phyloP scores from a whole-genome alignment of 495 filamentous ascomycete species.

The Platismatia glauca region DNA sequence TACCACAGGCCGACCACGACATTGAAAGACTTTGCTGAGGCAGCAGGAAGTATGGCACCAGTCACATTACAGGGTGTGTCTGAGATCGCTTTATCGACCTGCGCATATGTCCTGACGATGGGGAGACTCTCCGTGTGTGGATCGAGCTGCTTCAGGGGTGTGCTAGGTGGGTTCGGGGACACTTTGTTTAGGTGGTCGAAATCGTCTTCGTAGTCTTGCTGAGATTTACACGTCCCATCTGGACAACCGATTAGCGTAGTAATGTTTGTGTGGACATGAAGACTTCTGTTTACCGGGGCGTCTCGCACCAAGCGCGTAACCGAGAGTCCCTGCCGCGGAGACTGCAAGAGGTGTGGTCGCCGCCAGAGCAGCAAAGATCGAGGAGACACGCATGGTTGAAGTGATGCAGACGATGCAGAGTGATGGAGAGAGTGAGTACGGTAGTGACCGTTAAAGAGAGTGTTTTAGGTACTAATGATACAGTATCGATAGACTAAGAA shows the following conservation, averaged over 20 bases:
- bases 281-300: conserved; percentile 23
- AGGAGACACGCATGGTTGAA: conserved; percentile 36
- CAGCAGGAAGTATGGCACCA: conserved; percentile 59
- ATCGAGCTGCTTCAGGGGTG: neutral
- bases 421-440: too few relatives aligned
- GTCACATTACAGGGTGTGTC: conserved; percentile 49
- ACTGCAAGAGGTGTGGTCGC: conserved; percentile 37
- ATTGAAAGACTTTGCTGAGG: conserved; percentile 61
- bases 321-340: conserved; percentile 38
- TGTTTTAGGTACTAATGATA: conserved; percentile 11
- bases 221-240: conserved; percentile 56
- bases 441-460: conserved; percentile 10
- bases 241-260: conserved; percentile 2
- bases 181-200: conserved; percentile 47
- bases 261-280: neutral
- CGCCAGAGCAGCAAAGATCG: conserved; percentile 33
- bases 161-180: conserved; percentile 26
- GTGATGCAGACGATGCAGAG: neutral
- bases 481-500: conserved; percentile 1
- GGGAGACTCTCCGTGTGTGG: neutral
- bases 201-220: conserved; percentile 56
- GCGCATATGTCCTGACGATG: conserved; percentile 64
- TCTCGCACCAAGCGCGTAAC: conserved; percentile 43
- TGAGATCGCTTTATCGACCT: conserved; percentile 36
- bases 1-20: conserved; percentile 74